Conservation (phyloP, 768 basidiomycete species). For the Pleurotus pulmonarius region DNA sequence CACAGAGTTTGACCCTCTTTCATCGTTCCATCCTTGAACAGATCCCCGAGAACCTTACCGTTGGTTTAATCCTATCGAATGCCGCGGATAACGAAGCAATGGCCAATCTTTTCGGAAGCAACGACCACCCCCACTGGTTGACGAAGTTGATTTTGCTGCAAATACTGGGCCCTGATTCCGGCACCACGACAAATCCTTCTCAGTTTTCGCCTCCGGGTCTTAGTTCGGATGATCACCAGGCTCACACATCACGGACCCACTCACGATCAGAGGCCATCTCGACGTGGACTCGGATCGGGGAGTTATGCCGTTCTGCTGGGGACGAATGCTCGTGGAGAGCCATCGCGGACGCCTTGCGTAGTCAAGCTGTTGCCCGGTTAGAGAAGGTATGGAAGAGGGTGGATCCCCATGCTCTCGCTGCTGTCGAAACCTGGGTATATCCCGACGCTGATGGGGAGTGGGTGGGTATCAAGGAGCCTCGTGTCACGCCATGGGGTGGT, state of each 20-base stretch:
- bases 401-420: constrained; percentile 50
- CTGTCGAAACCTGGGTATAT: constrained; percentile 68
- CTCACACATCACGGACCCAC: constrained; percentile 55
- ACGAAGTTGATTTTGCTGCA: constrained; percentile 71
- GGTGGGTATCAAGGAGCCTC: constrained; percentile 36
- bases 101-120: constrained; percentile 57
- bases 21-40: constrained; percentile 51
- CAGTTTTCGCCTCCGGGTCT: constrained; percentile 20
- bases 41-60: constrained; percentile 51
- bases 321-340: constrained; percentile 82
- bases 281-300: constrained; percentile 70
- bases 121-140: constrained; percentile 76
- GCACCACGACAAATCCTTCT: constrained; percentile 11
- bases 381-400: constrained; percentile 81
- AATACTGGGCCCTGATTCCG: constrained; percentile 59
- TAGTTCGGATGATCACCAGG: constrained; percentile 27
- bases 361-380: constrained; percentile 69
- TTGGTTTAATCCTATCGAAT: constrained; percentile 34
- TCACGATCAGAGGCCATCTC: constrained; percentile 70
- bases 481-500: constrained; percentile 68
- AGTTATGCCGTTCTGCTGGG: constrained; percentile 65
- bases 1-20: constrained; percentile 59
- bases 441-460: constrained; percentile 28
- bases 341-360: constrained; percentile 66
- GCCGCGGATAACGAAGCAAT: constrained; percentile 20